A percentile compares a stretch with the other conserved stretches of the same genome.
Conservation (phyloP, 2,329 filamentous ascomycete species). For the Pseudocercospora vitis region DNA sequence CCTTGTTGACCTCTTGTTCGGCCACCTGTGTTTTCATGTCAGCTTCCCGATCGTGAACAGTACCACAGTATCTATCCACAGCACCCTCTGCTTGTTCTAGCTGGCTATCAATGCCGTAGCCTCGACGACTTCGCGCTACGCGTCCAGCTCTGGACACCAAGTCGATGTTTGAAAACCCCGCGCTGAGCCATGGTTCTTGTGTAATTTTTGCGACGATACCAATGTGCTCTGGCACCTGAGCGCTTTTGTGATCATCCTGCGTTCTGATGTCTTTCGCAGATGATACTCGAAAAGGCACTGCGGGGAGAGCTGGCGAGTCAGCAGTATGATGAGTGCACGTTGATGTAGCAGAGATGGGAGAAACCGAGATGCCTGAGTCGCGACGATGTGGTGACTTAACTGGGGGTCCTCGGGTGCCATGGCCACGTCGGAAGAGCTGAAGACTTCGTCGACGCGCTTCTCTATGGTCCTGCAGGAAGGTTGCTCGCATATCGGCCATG, state of each 20-base stretch:
- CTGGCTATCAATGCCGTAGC: background rate
- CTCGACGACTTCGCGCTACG: background rate
- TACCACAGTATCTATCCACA: background rate
- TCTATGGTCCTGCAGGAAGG: background rate
- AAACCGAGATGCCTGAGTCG: background rate
- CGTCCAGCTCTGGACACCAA: background rate
- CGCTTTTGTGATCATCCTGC: background rate
- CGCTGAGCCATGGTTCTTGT: constrained; percentile 1
- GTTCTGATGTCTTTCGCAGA: background rate
- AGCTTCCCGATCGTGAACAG: background rate
- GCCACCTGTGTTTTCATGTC: too few species aligned
- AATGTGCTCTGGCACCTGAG: background rate
- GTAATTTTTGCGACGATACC: background rate
- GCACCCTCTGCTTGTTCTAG: background rate
- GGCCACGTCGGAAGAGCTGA: background rate
- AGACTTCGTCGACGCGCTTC: background rate
- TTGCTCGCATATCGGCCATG: background rate
- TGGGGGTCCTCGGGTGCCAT: background rate
- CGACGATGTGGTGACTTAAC: background rate
- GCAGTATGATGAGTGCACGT: background rate
- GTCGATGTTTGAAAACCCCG: background rate
- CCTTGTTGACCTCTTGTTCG: too few species aligned
- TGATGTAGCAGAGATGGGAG: background rate
- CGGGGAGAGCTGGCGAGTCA: background rate
- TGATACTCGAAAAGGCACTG: background rate